Base-by-base conservation (phyloP, 805 yeast species). In the Starmerella sirachaensis region DNA sequence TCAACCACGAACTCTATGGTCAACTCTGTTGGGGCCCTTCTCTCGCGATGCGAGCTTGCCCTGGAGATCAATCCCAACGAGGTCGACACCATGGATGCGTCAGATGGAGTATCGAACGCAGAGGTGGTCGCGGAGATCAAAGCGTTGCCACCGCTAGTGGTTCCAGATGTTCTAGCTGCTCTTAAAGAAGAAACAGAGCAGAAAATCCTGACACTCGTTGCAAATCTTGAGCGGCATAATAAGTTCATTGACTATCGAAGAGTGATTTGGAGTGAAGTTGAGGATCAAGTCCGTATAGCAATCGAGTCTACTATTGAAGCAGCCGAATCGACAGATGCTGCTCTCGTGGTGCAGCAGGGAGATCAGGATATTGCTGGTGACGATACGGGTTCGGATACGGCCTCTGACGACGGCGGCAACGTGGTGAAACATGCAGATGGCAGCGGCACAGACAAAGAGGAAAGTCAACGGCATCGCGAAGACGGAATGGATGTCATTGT, bases 41-140 rank as follows among this genome's bases (percentile, higher is more conserved):
- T n/a, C n/a, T n/a, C n/a, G n/a, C n/a, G n/a, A n/a, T 43, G 46
- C 18, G 50, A 48, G 23, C 29, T 26, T 8, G 47, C 44, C 1
- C 28, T 46, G 11, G 41, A 34, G 20, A 39, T 46, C 16, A 40
- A 68, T 55, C 29, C 31, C 6, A 40, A 42, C 6, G 35, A 32
- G 13, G 19, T 28, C 22, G 33, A 25, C 18, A 12, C 12, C 27
- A 14, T 19, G 3, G 30, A 28, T 13, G 11, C 33, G 13, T 33
- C 26, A 9, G 23, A 37, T 10, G 47, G 43, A 9, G 28, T 37
- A 3, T 16, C 14, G 4, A 43, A 40, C 26, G 41, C 43, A 7
- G 41, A 37, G 1, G 31, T 37, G 11, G n/a, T 40, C 6, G 28
- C 13, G 6, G 35, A 27, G 12, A 31, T 36, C 33, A 18, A 29